phyloP scores from a whole-genome alignment of 805 yeast species.

The Yamadazyma endophytica region DNA sequence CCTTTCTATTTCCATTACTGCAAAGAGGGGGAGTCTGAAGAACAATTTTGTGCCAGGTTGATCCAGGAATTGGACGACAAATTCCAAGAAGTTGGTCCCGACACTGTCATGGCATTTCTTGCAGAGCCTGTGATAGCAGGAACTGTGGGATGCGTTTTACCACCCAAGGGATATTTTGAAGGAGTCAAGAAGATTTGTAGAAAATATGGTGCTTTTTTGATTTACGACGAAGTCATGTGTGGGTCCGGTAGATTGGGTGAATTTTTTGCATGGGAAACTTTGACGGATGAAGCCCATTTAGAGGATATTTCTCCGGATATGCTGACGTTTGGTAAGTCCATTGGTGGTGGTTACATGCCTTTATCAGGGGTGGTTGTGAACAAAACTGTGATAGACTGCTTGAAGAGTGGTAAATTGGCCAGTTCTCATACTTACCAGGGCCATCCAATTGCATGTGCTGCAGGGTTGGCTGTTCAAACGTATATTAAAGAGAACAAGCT shows the following conservation, averaged over 20 bases:
- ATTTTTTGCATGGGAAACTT: constrained; percentile 45
- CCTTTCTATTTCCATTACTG: constrained; percentile 11
- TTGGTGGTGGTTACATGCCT: constrained; percentile 46
- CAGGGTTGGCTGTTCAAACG: constrained; percentile 43
- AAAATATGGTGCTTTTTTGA: constrained; percentile 47
- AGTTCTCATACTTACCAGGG: constrained; percentile 53
- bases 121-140: constrained; percentile 48
- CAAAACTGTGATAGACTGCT: constrained; percentile 23
- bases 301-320: constrained; percentile 45
- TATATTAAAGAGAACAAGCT: constrained; percentile 23
- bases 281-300: too few relatives aligned
- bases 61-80: constrained; percentile 39
- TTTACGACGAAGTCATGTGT: constrained; percentile 56
- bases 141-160: constrained; percentile 35
- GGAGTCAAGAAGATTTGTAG: constrained; percentile 45
- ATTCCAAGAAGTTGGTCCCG: constrained; percentile 39
- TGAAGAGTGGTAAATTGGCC: constrained; percentile 27
- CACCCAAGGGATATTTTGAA: constrained; percentile 35
- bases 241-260: constrained; percentile 53
- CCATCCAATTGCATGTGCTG: constrained; percentile 44
- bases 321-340: constrained; percentile 45
- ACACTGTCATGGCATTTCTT: constrained; percentile 38
- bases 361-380: constrained; percentile 45
- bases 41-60: constrained; percentile 34
- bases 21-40: constrained; percentile 32